phyloP scores from a whole-genome alignment of 2,329 filamentous ascomycete species.

The Chaetomiaceae sp. region DNA sequence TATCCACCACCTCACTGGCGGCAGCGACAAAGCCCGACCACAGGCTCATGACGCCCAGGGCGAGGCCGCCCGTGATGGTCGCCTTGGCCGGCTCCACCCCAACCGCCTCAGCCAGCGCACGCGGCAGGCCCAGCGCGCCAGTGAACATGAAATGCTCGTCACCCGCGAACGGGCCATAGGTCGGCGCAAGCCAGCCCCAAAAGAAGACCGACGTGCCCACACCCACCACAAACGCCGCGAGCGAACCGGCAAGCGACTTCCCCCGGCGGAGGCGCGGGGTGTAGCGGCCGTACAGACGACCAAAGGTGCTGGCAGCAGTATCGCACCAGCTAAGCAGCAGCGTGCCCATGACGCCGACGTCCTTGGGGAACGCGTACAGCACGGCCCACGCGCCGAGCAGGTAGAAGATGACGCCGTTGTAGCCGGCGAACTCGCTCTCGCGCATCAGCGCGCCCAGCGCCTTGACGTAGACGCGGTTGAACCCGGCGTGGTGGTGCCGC shows the following conservation, averaged over 20 bases:
- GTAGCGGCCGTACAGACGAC: constrained; percentile 81
- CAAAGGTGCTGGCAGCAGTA: constrained; percentile 92
- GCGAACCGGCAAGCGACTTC: constrained; percentile 85
- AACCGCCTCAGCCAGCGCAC: constrained; percentile 50
- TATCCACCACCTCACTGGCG: constrained; percentile 81
- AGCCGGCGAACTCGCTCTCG: constrained; percentile 88
- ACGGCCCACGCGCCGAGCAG: constrained; percentile 85
- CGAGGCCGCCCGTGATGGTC: constrained; percentile 63
- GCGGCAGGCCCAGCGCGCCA: constrained; percentile 67
- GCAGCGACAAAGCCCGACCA: constrained; percentile 87
- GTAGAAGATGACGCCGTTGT: constrained; percentile 97
- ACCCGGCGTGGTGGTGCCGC: constrained; percentile 71
- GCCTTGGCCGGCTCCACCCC: constrained; percentile 55
- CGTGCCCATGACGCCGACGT: constrained; percentile 83
- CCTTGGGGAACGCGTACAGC: constrained; percentile 84
- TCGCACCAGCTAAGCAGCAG: constrained; percentile 96
- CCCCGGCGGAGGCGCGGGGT: constrained; percentile 79
- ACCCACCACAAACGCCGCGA: constrained; percentile 78
- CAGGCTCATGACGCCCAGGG: constrained; percentile 74
- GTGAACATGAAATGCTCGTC: constrained; percentile 79
- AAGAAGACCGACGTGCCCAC: constrained; percentile 79
- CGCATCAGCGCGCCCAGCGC: constrained; percentile 89
- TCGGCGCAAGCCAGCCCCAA: constrained; percentile 80
- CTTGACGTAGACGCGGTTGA: constrained; percentile 85
- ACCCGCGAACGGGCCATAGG: constrained; percentile 59